Evolutionary conservation across 2,329 filamentous ascomycete species (phyloP).

Genomic region (Alternaria dauci): DNA sequence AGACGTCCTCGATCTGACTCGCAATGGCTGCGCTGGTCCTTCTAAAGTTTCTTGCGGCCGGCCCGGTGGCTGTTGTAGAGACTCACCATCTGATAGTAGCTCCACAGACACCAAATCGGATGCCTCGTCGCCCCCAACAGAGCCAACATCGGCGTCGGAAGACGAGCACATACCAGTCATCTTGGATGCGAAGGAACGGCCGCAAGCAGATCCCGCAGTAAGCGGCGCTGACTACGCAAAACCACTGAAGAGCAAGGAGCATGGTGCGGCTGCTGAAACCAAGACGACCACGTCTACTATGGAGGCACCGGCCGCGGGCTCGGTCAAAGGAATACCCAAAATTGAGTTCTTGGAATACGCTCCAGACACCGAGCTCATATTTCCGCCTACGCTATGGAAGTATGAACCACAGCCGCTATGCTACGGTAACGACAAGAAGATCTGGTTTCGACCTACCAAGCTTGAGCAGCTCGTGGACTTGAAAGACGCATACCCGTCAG

Average conservation of each 20-base stretch:
- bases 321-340: conserved; percentile 61
- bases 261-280: conserved; percentile 56
- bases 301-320: conserved; percentile 59
- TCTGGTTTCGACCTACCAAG: conserved; percentile 89
- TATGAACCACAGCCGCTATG: conserved; percentile 80
- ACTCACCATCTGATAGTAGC: conserved; percentile 41
- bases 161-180: conserved; percentile 41
- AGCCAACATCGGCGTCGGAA: conserved; percentile 36
- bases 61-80: conserved; percentile 51
- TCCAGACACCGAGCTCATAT: conserved; percentile 90
- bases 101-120: conserved; percentile 38
- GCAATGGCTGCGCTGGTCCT: conserved; percentile 32
- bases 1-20: conserved; percentile 37
- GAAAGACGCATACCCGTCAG: conserved; percentile 83
- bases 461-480: conserved; percentile 86
- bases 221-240: conserved; percentile 45
- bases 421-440: conserved; percentile 92
- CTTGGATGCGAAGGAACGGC: conserved; percentile 30
- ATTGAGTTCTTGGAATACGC: conserved; percentile 88
- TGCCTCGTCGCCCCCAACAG: conserved; percentile 41
- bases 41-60: conserved; percentile 47
- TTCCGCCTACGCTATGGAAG: conserved; percentile 82
- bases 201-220: conserved; percentile 32
- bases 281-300: conserved; percentile 51
- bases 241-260: conserved; percentile 49